Conservation (phyloP, 2,329 filamentous ascomycete species). For the Tolypocladium tundrense region DNA sequence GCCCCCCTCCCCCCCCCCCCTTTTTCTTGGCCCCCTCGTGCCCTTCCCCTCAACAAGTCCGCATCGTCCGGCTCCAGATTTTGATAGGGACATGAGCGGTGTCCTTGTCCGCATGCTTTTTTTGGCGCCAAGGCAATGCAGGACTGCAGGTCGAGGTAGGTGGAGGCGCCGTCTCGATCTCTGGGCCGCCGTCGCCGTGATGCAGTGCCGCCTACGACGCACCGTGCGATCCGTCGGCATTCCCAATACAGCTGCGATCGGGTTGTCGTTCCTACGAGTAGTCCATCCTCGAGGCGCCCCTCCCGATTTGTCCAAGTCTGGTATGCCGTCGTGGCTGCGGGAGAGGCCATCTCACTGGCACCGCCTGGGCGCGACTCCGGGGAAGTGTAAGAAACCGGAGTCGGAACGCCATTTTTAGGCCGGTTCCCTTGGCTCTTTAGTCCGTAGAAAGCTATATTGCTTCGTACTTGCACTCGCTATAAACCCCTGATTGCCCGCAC, state of each 20-base stretch:
- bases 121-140: neutral
- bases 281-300: neutral
- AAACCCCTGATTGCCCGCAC: neutral
- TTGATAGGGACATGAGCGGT: neutral
- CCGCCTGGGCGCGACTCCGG: neutral
- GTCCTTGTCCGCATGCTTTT: neutral
- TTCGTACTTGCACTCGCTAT: neutral
- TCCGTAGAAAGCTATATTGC: neutral
- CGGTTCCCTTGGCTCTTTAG: neutral
- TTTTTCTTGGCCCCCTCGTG: neutral
- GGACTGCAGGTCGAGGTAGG: neutral
- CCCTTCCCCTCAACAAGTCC: neutral
- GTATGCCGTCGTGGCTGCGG: neutral
- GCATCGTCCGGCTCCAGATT: neutral
- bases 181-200: neutral
- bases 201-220: neutral
- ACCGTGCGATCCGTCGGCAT: neutral
- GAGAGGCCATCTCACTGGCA: neutral
- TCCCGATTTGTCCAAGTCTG: neutral
- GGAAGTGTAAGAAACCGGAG: neutral
- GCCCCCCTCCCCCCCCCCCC: neutral
- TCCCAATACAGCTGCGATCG: neutral
- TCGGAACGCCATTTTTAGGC: neutral
- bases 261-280: neutral
- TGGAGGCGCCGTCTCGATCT: neutral